Evolutionary conservation across 495 filamentous ascomycete genomes (phyloP).

Genomic region (Hypoxylon cercidicola): DNA sequence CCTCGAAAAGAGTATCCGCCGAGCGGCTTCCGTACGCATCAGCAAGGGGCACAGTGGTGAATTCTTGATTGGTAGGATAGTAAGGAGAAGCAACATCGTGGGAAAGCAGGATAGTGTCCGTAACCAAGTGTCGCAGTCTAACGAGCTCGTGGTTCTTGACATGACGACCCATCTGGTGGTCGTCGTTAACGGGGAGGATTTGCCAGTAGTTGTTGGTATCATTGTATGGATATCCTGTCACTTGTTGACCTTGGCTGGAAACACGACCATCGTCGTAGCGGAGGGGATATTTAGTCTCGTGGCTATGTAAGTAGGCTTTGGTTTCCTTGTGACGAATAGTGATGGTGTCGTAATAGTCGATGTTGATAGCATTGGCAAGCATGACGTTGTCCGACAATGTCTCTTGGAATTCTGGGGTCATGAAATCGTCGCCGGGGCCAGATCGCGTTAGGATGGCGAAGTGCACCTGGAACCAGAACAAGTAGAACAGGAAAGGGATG

Average conservation of each 20-base stretch:
- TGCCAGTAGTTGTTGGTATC: constrained; percentile 99
- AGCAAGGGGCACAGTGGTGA: constrained; percentile 81
- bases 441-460: constrained; percentile 89
- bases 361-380: constrained; percentile 82
- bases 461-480: constrained; percentile 99
- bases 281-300: constrained; percentile 86
- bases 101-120: constrained; percentile 87
- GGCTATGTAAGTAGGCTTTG: constrained; percentile 94
- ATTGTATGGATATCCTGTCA: constrained; percentile 97
- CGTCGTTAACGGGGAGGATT: constrained; percentile 75
- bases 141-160: constrained; percentile 90
- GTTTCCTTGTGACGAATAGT: constrained; percentile 96
- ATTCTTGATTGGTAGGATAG: constrained; percentile 98
- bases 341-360: constrained; percentile 91
- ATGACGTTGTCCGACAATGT: constrained; percentile 94
- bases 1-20: constrained; percentile 93
- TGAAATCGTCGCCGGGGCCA: constrained; percentile 97
- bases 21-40: constrained; percentile 79
- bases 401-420: constrained; percentile 98
- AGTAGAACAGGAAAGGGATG: constrained; percentile 94
- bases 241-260: constrained; percentile 97
- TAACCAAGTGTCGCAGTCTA: constrained; percentile 86
- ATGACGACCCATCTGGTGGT: constrained; percentile 63
- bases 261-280: constrained; percentile 98
- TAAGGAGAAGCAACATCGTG: constrained; percentile 98